Base-by-base conservation (phyloP, 2,329 filamentous ascomycete genomes). In the Cladosporium austrohemisphaericum region DNA sequence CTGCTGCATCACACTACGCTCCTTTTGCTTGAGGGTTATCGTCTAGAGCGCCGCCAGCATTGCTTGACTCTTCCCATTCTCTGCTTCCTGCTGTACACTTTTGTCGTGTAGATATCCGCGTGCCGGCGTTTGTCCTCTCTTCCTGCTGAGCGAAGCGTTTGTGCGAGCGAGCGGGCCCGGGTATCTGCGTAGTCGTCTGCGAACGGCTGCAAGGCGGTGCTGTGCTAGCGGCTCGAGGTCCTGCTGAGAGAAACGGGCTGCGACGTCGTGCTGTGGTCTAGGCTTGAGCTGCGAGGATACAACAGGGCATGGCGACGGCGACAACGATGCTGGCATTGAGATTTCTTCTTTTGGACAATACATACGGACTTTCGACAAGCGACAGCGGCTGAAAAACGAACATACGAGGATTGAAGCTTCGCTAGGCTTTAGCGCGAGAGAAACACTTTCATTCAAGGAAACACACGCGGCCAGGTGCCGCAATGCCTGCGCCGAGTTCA, bases 401-500 rank as follows among this genome's bases (percentile, higher is more conserved):
- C 33, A 16, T 10, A 22, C 41, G 25, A 35, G 13, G 22, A 16
- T 31, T 31, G 29, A 31, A 31, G 14, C 14, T 31, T 31, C 14
- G 13, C 5, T 13, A 7, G 16, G 14, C 18, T 20, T 14, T 29
- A 26, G 13, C 14, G 18, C 41, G 13, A 6, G 36, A n/a, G 7
- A 26, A 29, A 28, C 4, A 18, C 9, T 36, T 28, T 3, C 41
- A 25, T 10, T 25, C 11, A 47, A 38, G 7, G 14, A 11, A 2
- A 38, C 10, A 38, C 33, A 28, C 37, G 44, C 44, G 44, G 44
- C 44, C 36, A 18, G 41, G 44, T 31, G 44, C 44, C 49, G 49
- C 49, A 38, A 57, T 57, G 55, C 55, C 55, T 51, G 49, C 52
- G 22, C 40, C 52, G 22, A 50, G 35, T 33, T 50, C 53, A 22